Base-by-base conservation (phyloP, 1,284 basidiomycete species). In the Ganoderma multipileum region DNA sequence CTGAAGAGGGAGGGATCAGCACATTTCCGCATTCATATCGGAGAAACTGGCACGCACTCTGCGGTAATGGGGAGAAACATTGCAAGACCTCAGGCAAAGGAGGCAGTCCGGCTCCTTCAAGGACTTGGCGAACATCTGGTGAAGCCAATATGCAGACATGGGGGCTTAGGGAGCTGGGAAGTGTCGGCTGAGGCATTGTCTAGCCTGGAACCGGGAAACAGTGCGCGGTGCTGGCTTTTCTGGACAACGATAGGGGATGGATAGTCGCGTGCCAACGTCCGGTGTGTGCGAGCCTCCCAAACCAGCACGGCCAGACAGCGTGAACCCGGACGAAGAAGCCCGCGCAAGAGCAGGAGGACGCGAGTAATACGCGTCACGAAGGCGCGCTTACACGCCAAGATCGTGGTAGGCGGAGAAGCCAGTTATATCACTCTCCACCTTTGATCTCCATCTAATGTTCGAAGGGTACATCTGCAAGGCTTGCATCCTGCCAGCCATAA, bases 61-160 rank as follows among this genome's bases (percentile, higher is more conserved):
- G 89, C 3, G 91, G 89, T 64, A 95, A 82, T n/a, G 93, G 93
- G 2, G 92, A 92, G 76, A 95, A 95, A 9, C 92, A 92, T 76
- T 94, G 92, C 26, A 95, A 83, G 61, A 95, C 86, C 72, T 91
- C 84, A 36, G 88, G 87, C 20, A 95, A 79, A 33, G 89, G 83
- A 1, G 93, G 93, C 16, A 95, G 80, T 0, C 86, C 85, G 9
- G 88, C 84, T 3, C 83, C 76, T 47, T 82, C 78, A 58, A 95
- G 80, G 47, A 93, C 82, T 33, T 87, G 84, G 61, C 81, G 80
- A 38, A 95, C 85, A 80, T 95, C 93, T 55, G 85, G 84, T 2
- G 92, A 93, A 3, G 89, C 83, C 52, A 92, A 74, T 26, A 94
- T 83, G 75, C 91, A 92, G 72, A 94, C 84, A 77, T 95, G 93